Base-by-base conservation (phyloP, 164 flowering plant species). In the Litsea cubeba region DNA sequence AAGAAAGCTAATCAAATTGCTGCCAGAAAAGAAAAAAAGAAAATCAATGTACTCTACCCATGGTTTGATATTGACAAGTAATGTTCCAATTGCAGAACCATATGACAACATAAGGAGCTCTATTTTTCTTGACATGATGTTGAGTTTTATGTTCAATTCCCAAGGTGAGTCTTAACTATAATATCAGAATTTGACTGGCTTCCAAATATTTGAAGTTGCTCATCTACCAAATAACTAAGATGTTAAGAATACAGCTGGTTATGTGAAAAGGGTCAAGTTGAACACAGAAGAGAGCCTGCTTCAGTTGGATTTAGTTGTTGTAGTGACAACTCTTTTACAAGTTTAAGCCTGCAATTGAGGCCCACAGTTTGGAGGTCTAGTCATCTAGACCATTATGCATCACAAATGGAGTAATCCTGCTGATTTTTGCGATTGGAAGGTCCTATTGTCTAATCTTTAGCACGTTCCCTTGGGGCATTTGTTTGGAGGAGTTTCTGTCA, bases 61-160 rank as follows among this genome's bases (percentile, higher is more conserved):
- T 35, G 11, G 3, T 50, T 54, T 66, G 12, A 17, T 49, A 57
- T 71, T 24, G 26, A 32, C 5, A n/a, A 50, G n/a, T 51, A 12
- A 14, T 65, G 65, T 62, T 20, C 40, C 58, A 8, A 62, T 69
- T 63, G 76, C 79, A 77, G 79, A 65, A 69, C 26, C 23, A 18
- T 64, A 22, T 73, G 54, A 32, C 58, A 58, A 58, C 73, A 2
- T 73, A n/a, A 72, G 54, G 69, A 70, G 71, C 57, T 15, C 14
- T 57, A 24, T 25, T 63, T 22, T 63, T 54, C 57, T 57, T 58
- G 32, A 58, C 67, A 54, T 63, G 65, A 50, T 24, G 54, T 24
- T 24, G 49, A 64, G 71, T n/a, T 26, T 24, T 50, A 46, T 12
- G 12, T 50, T 40, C 26, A 22, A 17, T 68, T 22, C 1, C 24